Conservation (phyloP, 805 yeast genomes). For the Starmerella kuoi region DNA sequence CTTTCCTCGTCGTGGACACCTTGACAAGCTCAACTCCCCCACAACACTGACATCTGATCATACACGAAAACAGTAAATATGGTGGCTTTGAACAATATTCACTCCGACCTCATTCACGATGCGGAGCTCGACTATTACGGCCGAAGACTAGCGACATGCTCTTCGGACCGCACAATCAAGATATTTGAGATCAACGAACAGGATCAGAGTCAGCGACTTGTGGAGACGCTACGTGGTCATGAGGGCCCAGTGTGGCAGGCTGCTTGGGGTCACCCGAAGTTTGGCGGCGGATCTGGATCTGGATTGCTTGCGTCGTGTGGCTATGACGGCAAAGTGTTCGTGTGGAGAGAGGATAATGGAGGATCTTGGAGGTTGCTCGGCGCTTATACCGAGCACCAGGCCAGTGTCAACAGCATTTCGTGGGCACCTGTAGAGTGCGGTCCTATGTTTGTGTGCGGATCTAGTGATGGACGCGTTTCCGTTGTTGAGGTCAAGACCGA, state of each 20-base stretch:
- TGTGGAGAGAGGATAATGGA: slow-evolving; percentile 82
- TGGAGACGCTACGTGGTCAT: slow-evolving; percentile 77
- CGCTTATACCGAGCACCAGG: slow-evolving; percentile 78
- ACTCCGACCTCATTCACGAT: slow-evolving; percentile 87
- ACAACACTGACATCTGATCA: too few species aligned
- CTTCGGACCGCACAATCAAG: slow-evolving; percentile 91
- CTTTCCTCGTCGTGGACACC: too few species aligned
- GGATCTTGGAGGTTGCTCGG: slow-evolving; percentile 81
- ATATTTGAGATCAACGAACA: slow-evolving; percentile 65
- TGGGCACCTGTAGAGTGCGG: slow-evolving; percentile 99
- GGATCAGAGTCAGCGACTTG: slow-evolving; percentile 66
- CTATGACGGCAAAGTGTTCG: slow-evolving; percentile 84
- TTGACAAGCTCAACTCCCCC: too few species aligned
- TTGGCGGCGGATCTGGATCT: slow-evolving; percentile 46
- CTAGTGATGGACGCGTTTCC: slow-evolving; percentile 86
- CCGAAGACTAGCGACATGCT: slow-evolving; percentile 86
- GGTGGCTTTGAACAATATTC: slow-evolving; percentile 87
- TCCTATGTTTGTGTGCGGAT: slow-evolving; percentile 76
- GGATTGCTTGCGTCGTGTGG: slow-evolving; percentile 80
- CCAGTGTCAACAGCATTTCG: slow-evolving; percentile 82
- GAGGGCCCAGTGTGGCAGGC: slow-evolving; percentile 99
- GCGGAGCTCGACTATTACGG: slow-evolving; percentile 97
- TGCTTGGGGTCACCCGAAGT: slow-evolving; percentile 97
- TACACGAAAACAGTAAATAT: slow-evolving; percentile 5
- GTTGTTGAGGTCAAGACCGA: slow-evolving; percentile 78